Evolutionary conservation across 2,329 filamentous ascomycete species (phyloP).

Genomic region (Gremmenia infestans): DNA sequence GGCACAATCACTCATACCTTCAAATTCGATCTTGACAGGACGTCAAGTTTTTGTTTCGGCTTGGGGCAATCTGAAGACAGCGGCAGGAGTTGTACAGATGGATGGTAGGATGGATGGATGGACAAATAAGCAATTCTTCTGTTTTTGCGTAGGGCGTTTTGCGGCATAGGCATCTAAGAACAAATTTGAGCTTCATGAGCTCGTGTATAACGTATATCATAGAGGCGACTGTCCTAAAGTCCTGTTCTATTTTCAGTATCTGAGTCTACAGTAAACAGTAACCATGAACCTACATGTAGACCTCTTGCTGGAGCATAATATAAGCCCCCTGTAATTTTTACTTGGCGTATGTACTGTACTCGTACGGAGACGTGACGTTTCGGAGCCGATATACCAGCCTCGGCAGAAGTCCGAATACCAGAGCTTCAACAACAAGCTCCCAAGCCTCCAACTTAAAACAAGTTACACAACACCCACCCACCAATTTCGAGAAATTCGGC

Average conservation of each 20-base stretch:
- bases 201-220: conserved; percentile 23
- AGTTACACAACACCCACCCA: not conserved
- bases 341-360: too few relatives aligned
- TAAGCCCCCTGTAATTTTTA: too few relatives aligned
- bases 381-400: not conserved
- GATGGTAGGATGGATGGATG: conserved; percentile 1
- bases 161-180: conserved; percentile 21
- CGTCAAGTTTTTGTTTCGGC: conserved; percentile 2
- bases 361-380: too few relatives aligned
- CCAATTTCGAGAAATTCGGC: not conserved
- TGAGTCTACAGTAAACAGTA: not conserved
- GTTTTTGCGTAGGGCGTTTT: conserved; percentile 18
- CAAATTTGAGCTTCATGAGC: conserved; percentile 5
- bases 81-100: conserved; percentile 9
- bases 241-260: not conserved
- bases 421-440: not conserved
- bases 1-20: conserved; percentile 23
- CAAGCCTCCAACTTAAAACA: not conserved
- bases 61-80: conserved; percentile 1
- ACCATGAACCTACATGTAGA: not conserved
- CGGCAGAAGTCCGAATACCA: not conserved
- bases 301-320: not conserved
- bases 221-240: conserved; percentile 11
- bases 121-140: not conserved
- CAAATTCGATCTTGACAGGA: conserved; percentile 11